A percentile compares a stretch with the other conserved stretches of the same genome.
Conservation (phyloP, 805 yeast species). For the Yamadazyma olivae region DNA sequence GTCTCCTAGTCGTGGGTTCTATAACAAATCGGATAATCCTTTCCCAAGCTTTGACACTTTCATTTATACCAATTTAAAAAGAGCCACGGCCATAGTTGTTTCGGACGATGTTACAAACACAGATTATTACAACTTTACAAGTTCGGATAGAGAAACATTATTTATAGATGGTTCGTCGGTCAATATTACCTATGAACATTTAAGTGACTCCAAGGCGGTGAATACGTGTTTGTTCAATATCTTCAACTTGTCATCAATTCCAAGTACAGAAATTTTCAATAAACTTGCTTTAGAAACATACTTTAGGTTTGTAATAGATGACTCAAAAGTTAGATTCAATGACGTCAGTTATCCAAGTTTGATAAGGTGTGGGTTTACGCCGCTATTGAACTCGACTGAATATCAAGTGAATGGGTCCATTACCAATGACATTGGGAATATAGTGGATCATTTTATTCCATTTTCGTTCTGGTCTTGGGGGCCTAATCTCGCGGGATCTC, state of each 20-base stretch:
- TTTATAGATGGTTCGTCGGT: constrained; percentile 4
- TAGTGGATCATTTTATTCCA: constrained; percentile 27
- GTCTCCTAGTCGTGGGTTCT: constrained; percentile 11
- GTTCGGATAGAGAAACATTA: constrained; percentile 16
- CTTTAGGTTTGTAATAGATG: constrained; percentile 35
- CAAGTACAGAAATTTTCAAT: background rate
- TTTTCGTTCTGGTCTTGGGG: constrained; percentile 74
- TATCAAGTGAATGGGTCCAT: constrained; percentile 6
- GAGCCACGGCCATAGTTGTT: constrained; percentile 26
- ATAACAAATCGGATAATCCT: constrained; percentile 17
- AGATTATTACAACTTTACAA: constrained; percentile 20
- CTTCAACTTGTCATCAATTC: constrained; percentile 3
- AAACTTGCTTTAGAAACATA: constrained; percentile 15
- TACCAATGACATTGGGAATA: constrained; percentile 16
- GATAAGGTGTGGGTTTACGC: constrained; percentile 60
- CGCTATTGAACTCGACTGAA: constrained; percentile 47
- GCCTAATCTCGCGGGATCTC: constrained; percentile 8
- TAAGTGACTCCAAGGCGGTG: constrained; percentile 1
- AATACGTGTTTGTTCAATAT: constrained; percentile 10
- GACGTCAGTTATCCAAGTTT: constrained; percentile 32
- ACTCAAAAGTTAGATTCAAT: constrained; percentile 33
- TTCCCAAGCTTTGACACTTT: constrained; percentile 29
- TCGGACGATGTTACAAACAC: constrained; percentile 17
- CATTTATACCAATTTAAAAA: constrained; percentile 22
- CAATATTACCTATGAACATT: constrained; percentile 14